These are phyloP conservation scores for Echinochloa phyllopogon DNA, from an alignment of 176 grass and related monocot genomes.

Conservation along the genomic window DNA sequence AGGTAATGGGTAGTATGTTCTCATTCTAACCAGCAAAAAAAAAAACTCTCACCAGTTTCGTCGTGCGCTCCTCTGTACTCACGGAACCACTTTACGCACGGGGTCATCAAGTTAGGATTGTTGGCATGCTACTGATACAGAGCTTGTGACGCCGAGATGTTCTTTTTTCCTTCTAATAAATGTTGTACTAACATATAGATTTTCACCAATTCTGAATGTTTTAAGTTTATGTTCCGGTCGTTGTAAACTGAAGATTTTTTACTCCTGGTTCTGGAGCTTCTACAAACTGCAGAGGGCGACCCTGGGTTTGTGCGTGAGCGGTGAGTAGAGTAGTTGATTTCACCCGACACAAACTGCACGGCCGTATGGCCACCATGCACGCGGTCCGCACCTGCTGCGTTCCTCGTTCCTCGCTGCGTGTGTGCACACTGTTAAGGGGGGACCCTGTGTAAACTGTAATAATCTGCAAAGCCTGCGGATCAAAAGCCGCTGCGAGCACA, in stretches of 20 bases:
- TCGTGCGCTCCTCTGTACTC: no score
- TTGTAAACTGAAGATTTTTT: neutral
- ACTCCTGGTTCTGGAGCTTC: neutral
- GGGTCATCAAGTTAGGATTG: no score
- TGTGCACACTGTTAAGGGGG: neutral
- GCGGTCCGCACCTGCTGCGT: neutral
- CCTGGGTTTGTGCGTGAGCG: neutral
- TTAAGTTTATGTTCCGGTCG: no score
- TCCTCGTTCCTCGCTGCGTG: constrained; percentile 12
- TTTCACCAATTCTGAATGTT: neutral
- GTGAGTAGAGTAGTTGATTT: neutral
- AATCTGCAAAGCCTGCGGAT: neutral
- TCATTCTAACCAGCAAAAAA: no score
- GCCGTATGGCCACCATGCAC: neutral
- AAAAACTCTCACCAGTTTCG: no score
- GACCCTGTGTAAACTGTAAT: neutral
- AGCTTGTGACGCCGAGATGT: no score
- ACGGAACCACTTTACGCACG: no score
- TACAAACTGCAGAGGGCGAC: neutral
- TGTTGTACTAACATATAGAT: neutral
- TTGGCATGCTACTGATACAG: no score
- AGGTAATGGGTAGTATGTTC: no score
- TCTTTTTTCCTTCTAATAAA: no score
- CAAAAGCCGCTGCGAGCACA: neutral
- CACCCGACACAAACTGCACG: constrained; percentile 3